These are phyloP conservation scores for Naganishia kalamii DNA, from an alignment of 768 basidiomycete species.

Conservation along the genomic window DNA sequence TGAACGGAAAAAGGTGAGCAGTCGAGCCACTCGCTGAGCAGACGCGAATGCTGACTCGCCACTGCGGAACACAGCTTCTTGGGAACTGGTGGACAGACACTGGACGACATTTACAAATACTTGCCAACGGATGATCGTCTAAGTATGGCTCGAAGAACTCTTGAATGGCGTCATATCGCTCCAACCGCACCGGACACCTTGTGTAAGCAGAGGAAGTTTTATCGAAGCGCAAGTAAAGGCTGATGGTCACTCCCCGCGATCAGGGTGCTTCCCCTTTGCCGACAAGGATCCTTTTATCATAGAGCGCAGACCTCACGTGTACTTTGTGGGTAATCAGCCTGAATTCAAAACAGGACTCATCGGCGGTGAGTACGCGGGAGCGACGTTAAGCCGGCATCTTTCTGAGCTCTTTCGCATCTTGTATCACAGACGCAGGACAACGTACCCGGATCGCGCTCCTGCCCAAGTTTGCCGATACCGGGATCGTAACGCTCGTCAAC, in stretches of 20 bases:
- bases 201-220: slow-evolving; percentile 48
- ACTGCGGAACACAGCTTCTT: slow-evolving; percentile 54
- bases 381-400: no score
- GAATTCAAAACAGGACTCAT: slow-evolving; percentile 70
- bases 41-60: not conserved
- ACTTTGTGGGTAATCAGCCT: slow-evolving; percentile 86
- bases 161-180: slow-evolving; percentile 93
- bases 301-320: slow-evolving; percentile 75
- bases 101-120: slow-evolving; percentile 95
- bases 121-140: slow-evolving; percentile 61
- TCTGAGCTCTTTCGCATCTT: no score
- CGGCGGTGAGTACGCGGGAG: slow-evolving; percentile 43
- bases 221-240: not conserved
- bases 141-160: slow-evolving; percentile 66
- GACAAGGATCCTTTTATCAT: slow-evolving; percentile 83
- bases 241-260: not conserved
- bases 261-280: slow-evolving; percentile 89
- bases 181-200: slow-evolving; percentile 97
- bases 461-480: slow-evolving; percentile 72
- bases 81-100: slow-evolving; percentile 82
- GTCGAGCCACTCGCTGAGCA: slow-evolving; percentile 15
- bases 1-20: slow-evolving; percentile 53
- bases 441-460: slow-evolving; percentile 64
- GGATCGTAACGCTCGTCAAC: slow-evolving; percentile 72
- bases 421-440: slow-evolving; percentile 25